phyloP scores from a whole-genome alignment of 2,329 filamentous ascomycete genomes.

The Aspergillus melleus region DNA sequence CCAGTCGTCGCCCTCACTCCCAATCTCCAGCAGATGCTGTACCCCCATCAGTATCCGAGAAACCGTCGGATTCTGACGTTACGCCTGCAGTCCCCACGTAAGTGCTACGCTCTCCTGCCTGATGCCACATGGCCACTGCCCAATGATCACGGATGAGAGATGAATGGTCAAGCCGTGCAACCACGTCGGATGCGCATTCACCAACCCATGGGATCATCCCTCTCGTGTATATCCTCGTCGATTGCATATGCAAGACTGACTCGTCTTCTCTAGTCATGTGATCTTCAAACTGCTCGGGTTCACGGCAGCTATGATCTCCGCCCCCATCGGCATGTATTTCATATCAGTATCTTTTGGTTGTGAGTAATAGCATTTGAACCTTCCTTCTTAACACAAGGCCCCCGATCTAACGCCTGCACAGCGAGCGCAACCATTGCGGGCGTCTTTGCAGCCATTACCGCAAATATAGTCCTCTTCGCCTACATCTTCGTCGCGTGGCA shows the following conservation, averaged over 20 bases:
- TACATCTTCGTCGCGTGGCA: slow-evolving; percentile 90
- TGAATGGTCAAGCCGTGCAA: not conserved
- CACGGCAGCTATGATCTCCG: slow-evolving; percentile 84
- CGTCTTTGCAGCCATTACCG: slow-evolving; percentile 79
- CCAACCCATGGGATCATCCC: not conserved
- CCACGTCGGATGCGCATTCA: not conserved
- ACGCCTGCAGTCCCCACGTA: slow-evolving; percentile 81
- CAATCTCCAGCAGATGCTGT: slow-evolving; percentile 31
- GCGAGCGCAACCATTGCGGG: slow-evolving; percentile 89
- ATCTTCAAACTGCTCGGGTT: slow-evolving; percentile 89
- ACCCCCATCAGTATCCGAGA: slow-evolving; percentile 34
- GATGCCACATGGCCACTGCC: slow-evolving; percentile 9
- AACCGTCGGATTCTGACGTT: slow-evolving; percentile 66
- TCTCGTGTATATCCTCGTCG: too few relatives aligned
- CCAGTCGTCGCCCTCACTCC: slow-evolving; percentile 30
- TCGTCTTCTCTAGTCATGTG: slow-evolving; percentile 62
- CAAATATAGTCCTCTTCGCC: slow-evolving; percentile 85
- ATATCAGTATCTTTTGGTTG: slow-evolving; percentile 77
- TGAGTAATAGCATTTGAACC: slow-evolving; percentile 41
- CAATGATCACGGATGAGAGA: not conserved
- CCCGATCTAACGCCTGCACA: slow-evolving; percentile 37
- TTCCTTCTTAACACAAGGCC: not conserved
- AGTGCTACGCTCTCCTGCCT: slow-evolving; percentile 31
- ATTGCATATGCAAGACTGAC: not conserved
- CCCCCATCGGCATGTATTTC: slow-evolving; percentile 89